Evolutionary conservation across 768 basidiomycete species (phyloP), one percentile per base, ranked within the genome.

Genomic region (Sarcodon sp.): DNA sequence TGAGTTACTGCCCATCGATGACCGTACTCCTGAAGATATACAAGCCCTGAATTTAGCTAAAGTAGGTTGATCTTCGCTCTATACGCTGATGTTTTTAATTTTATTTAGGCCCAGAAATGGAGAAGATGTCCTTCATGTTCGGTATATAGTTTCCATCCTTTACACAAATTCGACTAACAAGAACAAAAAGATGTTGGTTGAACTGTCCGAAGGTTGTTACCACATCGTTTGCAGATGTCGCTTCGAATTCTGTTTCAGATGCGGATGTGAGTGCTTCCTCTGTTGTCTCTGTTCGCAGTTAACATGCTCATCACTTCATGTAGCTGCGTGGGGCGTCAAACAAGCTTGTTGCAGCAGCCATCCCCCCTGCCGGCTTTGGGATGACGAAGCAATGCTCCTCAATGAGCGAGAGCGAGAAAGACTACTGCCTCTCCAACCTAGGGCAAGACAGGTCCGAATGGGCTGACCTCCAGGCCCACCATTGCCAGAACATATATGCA

Each of bases 201-300:
- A 65, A 50, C 55, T 65, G 15, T 37, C 53, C 1, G 31, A 52
- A 35, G 69, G 68, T 0, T 69, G 67, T 51, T 66, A 66, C 55
- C 68, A 70, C 51, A 67, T 69, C 56, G 67, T 63, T 2, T 70
- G 68, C 54, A 52, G 61, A 36, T 69, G 68, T 55, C 61, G 64
- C 12, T 62, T 63, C 21, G 59, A 69, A 49, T 71, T 71, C 51
- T 69, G 69, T 52, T 69, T 66, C 55, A 63, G 62, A 52, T 68
- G 66, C 46, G 66, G 64, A n/a, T 59, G 67, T 67, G 37, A 46
- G 64, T 57, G 1, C 15, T 44, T 27, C 21, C 34, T 6, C 1
- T 38, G 13, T 7, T 15, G 11, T 27, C 21, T 33, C 7, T 8
- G 16, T 48, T 37, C 18, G n/a, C 11, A 21, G 33, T 27, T 54